Conservation (phyloP, 1,284 basidiomycete species). For the Neonothopanus nambi region DNA sequence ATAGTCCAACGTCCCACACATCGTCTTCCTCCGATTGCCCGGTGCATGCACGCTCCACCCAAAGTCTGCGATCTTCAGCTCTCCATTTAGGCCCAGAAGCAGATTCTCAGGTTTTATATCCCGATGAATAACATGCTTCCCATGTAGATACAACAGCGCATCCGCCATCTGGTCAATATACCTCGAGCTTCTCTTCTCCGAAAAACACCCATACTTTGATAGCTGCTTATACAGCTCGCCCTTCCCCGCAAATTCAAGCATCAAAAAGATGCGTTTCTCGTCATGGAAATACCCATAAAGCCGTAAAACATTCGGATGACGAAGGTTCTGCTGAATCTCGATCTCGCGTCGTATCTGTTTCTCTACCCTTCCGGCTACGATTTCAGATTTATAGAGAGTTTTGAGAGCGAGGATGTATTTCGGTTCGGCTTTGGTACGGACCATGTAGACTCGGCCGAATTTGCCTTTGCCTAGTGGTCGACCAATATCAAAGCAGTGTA, state of each 20-base stretch:
- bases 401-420: slow-evolving; percentile 97
- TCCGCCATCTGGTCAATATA: slow-evolving; percentile 99
- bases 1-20: slow-evolving; percentile 97
- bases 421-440: slow-evolving; percentile 85
- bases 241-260: slow-evolving; percentile 66
- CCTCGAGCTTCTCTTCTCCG: slow-evolving; percentile 33
- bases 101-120: slow-evolving; percentile 99
- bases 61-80: slow-evolving; percentile 98
- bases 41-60: slow-evolving; percentile 99
- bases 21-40: slow-evolving; percentile 82
- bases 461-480: slow-evolving; percentile 97
- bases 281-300: slow-evolving; percentile 73
- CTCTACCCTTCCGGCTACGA: slow-evolving; percentile 61
- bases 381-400: slow-evolving; percentile 84
- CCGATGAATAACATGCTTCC: slow-evolving; percentile 97
- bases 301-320: slow-evolving; percentile 93
- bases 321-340: slow-evolving; percentile 94
- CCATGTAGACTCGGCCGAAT: slow-evolving; percentile 99
- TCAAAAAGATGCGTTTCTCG: slow-evolving; percentile 64
- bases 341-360: slow-evolving; percentile 97
- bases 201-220: slow-evolving; percentile 58
- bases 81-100: slow-evolving; percentile 91
- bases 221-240: slow-evolving; percentile 90
- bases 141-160: slow-evolving; percentile 89
- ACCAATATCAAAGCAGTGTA: slow-evolving; percentile 92